phyloP scores from a whole-genome alignment of 306 rosid species.

The Rosa rugosa region DNA sequence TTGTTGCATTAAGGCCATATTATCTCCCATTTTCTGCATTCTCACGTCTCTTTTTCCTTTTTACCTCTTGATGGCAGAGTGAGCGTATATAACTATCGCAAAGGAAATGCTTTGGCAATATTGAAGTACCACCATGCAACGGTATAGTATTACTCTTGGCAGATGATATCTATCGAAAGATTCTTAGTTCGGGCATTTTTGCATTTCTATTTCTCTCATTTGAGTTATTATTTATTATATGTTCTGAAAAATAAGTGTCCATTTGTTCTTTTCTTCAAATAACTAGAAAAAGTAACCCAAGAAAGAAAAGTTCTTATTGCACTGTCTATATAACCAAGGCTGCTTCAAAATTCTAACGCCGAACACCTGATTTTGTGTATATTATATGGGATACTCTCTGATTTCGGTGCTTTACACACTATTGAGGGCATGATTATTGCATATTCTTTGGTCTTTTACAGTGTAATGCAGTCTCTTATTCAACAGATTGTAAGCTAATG shows the following conservation, averaged over 20 bases:
- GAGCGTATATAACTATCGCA: slow-evolving; percentile 75
- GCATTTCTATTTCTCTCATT: neutral
- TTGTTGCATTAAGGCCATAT: neutral
- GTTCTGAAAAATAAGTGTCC: neutral
- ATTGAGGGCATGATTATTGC: neutral
- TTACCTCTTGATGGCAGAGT: slow-evolving; percentile 50
- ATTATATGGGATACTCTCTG: neutral
- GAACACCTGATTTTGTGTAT: neutral
- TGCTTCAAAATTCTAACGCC: neutral
- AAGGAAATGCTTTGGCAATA: slow-evolving; percentile 81
- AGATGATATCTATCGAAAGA: slow-evolving; percentile 7
- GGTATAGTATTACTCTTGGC: slow-evolving; percentile 42
- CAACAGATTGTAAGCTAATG: slow-evolving; percentile 68
- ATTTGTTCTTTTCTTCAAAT: neutral
- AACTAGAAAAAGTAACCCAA: neutral
- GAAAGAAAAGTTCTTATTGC: neutral
- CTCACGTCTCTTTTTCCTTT: slow-evolving; percentile 16
- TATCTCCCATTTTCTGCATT: slow-evolving; percentile 7
- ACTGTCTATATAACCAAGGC: neutral
- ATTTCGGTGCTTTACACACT: neutral
- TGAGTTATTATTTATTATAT: neutral
- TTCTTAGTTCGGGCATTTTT: neutral
- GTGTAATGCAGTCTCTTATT: slow-evolving; percentile 85
- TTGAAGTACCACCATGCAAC: slow-evolving; percentile 87
- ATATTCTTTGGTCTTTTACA: slow-evolving; percentile 22